Conservation (phyloP, 2,329 filamentous ascomycete genomes). For the Fusarium palustre region DNA sequence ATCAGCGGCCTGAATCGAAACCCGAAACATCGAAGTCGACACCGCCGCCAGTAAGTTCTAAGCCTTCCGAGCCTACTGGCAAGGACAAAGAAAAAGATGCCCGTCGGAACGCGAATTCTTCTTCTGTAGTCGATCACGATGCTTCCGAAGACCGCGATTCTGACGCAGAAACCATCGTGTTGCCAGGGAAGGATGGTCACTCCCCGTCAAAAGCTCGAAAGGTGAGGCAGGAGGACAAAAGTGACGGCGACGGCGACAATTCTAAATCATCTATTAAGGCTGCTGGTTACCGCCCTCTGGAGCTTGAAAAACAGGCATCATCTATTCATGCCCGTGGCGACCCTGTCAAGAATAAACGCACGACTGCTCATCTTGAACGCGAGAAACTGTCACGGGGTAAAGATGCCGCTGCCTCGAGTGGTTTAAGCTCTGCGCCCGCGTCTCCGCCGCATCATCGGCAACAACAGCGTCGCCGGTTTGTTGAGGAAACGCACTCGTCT, state of each 20-base stretch:
- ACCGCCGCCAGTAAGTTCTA: constrained; percentile 45
- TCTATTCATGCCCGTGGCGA: constrained; percentile 51
- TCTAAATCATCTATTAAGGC: constrained; percentile 51
- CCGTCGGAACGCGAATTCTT: constrained; percentile 51
- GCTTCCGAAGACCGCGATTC: constrained; percentile 69
- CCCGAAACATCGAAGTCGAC: constrained; percentile 40
- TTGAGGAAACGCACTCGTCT: constrained; percentile 58
- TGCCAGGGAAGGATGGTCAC: constrained; percentile 73
- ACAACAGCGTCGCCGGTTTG: constrained; percentile 49
- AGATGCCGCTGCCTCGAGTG: constrained; percentile 62
- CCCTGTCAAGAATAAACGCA: constrained; percentile 64
- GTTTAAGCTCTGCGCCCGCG: constrained; percentile 68
- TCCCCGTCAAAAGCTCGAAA: constrained; percentile 73
- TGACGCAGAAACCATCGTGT: constrained; percentile 78
- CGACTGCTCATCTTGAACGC: constrained; percentile 54
- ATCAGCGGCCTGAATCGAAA: constrained; percentile 55
- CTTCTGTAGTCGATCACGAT: constrained; percentile 51
- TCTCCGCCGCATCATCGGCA: constrained; percentile 60
- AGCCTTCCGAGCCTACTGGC: constrained; percentile 30
- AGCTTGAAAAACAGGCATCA: constrained; percentile 52
- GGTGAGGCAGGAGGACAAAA: constrained; percentile 73
- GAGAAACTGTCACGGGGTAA: constrained; percentile 57
- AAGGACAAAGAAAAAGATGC: constrained; percentile 44
- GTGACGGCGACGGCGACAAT: constrained; percentile 62
- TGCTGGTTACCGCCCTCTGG: constrained; percentile 48